phyloP scores from a whole-genome alignment of 1,284 basidiomycete species.

The Pseudozyma thailandica region DNA sequence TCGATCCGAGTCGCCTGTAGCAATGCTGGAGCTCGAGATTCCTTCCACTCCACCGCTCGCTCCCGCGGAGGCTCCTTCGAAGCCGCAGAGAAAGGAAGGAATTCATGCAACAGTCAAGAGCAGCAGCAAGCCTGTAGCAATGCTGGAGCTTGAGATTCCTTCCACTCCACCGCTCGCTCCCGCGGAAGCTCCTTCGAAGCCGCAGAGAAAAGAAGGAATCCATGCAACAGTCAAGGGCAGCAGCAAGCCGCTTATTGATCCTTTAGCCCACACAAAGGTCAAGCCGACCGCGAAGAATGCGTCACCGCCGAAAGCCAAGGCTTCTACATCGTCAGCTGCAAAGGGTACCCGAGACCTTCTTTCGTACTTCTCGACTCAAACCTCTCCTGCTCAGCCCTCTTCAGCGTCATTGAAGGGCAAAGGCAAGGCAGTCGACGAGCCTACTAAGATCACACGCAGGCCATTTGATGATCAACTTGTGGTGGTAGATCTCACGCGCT shows the following conservation, averaged over 20 bases:
- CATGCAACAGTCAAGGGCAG: background rate
- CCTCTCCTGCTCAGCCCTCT: background rate
- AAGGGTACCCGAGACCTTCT: conserved; percentile 14
- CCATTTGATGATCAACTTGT: background rate
- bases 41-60: background rate
- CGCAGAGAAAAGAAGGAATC: background rate
- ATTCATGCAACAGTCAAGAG: too few species aligned
- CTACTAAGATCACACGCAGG: background rate
- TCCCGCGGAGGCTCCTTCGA: background rate
- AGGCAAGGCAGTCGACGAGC: conserved; percentile 6
- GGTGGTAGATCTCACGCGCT: conserved; percentile 15
- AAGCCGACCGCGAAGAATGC: background rate
- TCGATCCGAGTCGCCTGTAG: background rate
- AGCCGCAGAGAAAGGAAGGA: background rate
- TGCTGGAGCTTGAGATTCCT: background rate
- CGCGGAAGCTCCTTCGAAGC: background rate
- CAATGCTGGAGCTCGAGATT: background rate
- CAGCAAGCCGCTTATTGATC: background rate
- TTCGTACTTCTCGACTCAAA: conserved; percentile 16
- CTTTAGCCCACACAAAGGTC: background rate
- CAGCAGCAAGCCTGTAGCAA: too few species aligned
- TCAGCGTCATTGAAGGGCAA: conserved; percentile 13
- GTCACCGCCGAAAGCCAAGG: conserved; percentile 2
- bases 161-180: background rate
- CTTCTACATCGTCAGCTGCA: background rate